Evolutionary conservation across 1,284 basidiomycete species (phyloP).

Genomic region (Hypsizygus ulmarius): DNA sequence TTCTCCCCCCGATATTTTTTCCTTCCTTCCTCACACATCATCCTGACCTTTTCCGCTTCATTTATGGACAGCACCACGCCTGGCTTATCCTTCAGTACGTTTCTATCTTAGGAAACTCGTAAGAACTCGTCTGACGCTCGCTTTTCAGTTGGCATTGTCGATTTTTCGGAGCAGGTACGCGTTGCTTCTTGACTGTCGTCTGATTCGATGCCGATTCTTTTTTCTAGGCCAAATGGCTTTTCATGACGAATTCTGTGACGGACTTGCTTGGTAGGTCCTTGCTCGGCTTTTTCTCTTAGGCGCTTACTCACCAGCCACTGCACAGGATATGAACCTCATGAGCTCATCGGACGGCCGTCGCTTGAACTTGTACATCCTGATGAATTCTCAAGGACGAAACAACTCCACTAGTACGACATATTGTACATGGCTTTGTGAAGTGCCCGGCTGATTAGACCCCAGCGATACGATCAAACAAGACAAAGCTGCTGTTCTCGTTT

Average conservation of each 20-base stretch:
- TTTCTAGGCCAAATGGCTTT: constrained; percentile 64
- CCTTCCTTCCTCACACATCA: constrained; percentile 17
- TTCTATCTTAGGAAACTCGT: constrained; percentile 6
- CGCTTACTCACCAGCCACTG: background rate
- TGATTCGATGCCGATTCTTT: constrained; percentile 9
- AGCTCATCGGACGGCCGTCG: constrained; percentile 62
- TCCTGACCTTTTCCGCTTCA: no score
- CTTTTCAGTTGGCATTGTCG: constrained; percentile 63
- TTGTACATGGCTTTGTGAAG: constrained; percentile 1
- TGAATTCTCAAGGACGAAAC: constrained; percentile 59
- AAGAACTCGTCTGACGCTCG: constrained; percentile 10
- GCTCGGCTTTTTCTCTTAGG: background rate
- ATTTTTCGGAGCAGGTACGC: constrained; percentile 65
- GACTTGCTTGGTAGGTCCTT: constrained; percentile 60
- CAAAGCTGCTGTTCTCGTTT: constrained; percentile 72
- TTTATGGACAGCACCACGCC: constrained; percentile 40
- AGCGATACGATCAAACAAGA: constrained; percentile 73
- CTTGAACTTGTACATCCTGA: constrained; percentile 75
- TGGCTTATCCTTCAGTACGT: constrained; percentile 69
- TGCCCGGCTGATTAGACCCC: constrained; percentile 12
- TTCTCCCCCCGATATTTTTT: constrained; percentile 15
- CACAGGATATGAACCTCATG: constrained; percentile 66
- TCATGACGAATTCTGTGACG: constrained; percentile 64
- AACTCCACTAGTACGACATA: constrained; percentile 59
- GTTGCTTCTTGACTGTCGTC: background rate